phyloP scores from a whole-genome alignment of 805 yeast genomes.

The Kazachstania taianensis region DNA sequence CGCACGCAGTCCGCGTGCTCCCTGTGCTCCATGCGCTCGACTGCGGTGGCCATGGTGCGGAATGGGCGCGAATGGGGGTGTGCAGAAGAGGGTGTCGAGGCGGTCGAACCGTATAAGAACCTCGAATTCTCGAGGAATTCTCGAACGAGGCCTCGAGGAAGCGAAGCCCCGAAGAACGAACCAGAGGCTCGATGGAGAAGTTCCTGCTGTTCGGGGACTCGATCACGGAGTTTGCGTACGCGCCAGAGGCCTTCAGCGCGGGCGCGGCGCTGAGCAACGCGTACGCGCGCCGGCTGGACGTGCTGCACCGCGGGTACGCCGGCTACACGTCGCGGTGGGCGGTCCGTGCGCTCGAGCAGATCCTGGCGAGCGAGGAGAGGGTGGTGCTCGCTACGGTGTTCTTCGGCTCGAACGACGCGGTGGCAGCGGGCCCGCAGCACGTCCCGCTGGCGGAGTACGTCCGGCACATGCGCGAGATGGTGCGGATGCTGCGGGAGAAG shows the following conservation, averaged over 20 bases:
- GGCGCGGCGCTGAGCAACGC: constrained; percentile 40
- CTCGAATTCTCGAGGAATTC: not conserved
- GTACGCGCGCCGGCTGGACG: constrained; percentile 56
- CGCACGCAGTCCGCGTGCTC: constrained; percentile 30
- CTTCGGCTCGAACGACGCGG: constrained; percentile 76
- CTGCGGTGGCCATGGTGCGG: no score
- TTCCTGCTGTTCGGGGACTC: constrained; percentile 24
- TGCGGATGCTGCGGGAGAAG: constrained; percentile 31
- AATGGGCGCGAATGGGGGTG: no score
- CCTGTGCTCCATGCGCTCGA: not conserved
- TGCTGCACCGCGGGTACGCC: constrained; percentile 62
- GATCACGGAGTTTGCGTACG: constrained; percentile 35
- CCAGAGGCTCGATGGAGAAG: no score
- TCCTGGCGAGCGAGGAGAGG: constrained; percentile 40
- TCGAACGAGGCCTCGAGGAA: not conserved
- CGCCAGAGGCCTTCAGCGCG: constrained; percentile 36
- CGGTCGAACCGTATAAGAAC: no score
- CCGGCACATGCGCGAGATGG: constrained; percentile 38
- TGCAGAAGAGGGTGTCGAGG: not conserved
- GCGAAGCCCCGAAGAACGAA: no score
- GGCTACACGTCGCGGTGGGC: constrained; percentile 71
- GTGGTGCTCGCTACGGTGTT: constrained; percentile 46
- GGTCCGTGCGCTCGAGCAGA: constrained; percentile 36
- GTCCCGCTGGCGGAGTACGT: constrained; percentile 44
- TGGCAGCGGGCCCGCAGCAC: constrained; percentile 34